Percentiles rank a stretch among this genome's conserved stretches.
These are phyloP conservation scores for Nannizzia gypsea DNA, from an alignment of 2,329 filamentous ascomycete species.

Conservation along the genomic window DNA sequence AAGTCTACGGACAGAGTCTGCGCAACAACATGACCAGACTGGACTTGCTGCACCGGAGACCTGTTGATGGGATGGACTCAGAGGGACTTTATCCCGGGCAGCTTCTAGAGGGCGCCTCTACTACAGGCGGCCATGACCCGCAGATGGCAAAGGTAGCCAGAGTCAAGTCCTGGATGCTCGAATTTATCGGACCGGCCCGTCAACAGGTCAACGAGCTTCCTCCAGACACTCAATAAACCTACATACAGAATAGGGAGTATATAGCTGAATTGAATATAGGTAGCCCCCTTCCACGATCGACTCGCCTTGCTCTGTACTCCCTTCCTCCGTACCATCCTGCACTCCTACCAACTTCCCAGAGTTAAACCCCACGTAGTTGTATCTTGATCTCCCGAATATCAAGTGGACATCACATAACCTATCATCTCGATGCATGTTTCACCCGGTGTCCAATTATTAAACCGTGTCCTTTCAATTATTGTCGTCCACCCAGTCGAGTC, in stretches of 20 bases:
- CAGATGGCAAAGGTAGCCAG: constrained; percentile 52
- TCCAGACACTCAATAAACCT: constrained; percentile 30
- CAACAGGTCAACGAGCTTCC: constrained; percentile 9
- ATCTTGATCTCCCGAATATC: background rate
- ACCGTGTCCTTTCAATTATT: background rate
- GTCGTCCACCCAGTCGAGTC: background rate
- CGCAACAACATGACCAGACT: constrained; percentile 58
- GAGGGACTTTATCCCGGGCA: constrained; percentile 33
- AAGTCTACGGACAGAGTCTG: constrained; percentile 76
- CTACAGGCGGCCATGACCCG: constrained; percentile 24
- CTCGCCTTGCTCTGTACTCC: too few relatives aligned
- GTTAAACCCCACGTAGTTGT: background rate
- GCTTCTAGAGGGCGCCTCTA: constrained; percentile 20
- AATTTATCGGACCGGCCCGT: constrained; percentile 45
- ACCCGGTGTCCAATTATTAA: background rate
- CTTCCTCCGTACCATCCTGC: too few relatives aligned
- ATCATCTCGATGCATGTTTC: background rate
- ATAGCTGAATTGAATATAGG: too few relatives aligned
- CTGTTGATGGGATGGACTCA: constrained; percentile 41
- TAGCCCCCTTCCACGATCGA: too few relatives aligned
- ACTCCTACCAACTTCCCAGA: too few relatives aligned
- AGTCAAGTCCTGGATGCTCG: constrained; percentile 63
- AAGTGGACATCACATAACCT: background rate
- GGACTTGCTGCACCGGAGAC: constrained; percentile 51
- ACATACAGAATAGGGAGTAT: too few relatives aligned